Percentiles rank a stretch among this genome's conserved stretches.
These are phyloP conservation scores for Termitomyces sp. DNA, from an alignment of 768 basidiomycete genomes.

Conservation along the genomic window DNA sequence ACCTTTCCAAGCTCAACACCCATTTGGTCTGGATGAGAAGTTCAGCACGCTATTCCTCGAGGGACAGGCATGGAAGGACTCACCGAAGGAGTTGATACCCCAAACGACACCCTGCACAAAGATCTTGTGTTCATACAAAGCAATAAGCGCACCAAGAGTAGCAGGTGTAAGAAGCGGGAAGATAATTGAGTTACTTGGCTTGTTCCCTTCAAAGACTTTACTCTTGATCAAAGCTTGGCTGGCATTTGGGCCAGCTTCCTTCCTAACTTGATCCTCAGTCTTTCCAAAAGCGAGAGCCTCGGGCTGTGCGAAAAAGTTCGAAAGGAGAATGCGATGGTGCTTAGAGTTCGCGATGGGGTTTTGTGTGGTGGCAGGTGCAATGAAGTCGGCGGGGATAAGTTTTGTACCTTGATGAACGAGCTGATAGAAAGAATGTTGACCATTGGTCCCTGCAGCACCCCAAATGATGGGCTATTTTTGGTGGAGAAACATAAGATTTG, in stretches of 20 bases:
- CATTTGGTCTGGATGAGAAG: constrained; percentile 76
- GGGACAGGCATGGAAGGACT: constrained; percentile 16
- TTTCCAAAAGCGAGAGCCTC: constrained; percentile 98
- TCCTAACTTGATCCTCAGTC: constrained; percentile 80
- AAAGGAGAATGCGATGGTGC: constrained; percentile 95
- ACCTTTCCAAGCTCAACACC: constrained; percentile 98
- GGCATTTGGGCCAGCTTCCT: constrained; percentile 62
- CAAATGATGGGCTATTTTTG: constrained; percentile 85
- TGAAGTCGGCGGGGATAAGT: constrained; percentile 87
- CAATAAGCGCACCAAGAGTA: constrained; percentile 85
- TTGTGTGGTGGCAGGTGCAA: constrained; percentile 83
- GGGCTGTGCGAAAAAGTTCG: constrained; percentile 98
- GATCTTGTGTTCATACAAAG: constrained; percentile 97
- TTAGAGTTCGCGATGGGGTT: constrained; percentile 85
- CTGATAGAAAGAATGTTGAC: constrained; percentile 99
- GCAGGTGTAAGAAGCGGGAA: constrained; percentile 91
- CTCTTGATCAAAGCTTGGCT: constrained; percentile 88
- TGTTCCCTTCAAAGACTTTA: constrained; percentile 97
- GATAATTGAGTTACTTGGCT: constrained; percentile 93
- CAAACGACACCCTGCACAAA: constrained; percentile 96
- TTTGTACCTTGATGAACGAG: constrained; percentile 94
- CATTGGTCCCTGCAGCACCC: constrained; percentile 98
- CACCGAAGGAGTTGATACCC: constrained; percentile 98
- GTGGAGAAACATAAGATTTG: not conserved
- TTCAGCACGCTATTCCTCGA: not conserved